Conservation (phyloP, 192 early-diverging fungal genomes). For the Spizellomyces punctatus region DNA sequence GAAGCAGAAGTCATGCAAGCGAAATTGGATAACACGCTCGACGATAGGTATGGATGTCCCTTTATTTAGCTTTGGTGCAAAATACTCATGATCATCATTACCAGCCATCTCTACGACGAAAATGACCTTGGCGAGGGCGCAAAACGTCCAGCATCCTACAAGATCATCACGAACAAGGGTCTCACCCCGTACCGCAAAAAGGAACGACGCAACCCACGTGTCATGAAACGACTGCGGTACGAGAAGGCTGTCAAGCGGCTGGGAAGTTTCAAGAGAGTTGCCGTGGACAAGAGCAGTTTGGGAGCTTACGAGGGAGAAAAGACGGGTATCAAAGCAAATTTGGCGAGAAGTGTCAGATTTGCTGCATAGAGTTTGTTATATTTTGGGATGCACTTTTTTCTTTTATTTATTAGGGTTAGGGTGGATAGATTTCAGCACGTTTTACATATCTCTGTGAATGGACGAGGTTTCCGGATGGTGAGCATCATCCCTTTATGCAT, state of each 20-base stretch:
- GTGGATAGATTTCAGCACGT: too few relatives aligned
- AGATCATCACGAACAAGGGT: constrained; percentile 96
- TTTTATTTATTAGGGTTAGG: too few relatives aligned
- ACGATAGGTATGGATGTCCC: background rate
- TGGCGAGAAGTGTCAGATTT: constrained; percentile 82
- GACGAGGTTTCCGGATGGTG: too few relatives aligned
- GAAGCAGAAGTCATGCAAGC: constrained; percentile 34
- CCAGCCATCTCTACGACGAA: constrained; percentile 31
- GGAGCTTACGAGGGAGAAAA: constrained; percentile 88
- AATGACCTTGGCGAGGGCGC: constrained; percentile 52
- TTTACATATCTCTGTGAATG: too few relatives aligned
- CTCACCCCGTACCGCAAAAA: constrained; percentile 89
- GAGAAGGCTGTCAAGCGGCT: constrained; percentile 91
- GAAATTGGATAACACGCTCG: constrained; percentile 1
- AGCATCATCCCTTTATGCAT: too few relatives aligned
- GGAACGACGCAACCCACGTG: constrained; percentile 91
- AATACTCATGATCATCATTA: background rate
- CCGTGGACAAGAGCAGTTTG: constrained; percentile 55
- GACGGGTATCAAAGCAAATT: constrained; percentile 89
- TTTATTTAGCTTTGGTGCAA: background rate
- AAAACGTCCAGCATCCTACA: constrained; percentile 82
- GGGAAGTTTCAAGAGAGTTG: constrained; percentile 71
- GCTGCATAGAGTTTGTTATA: background rate
- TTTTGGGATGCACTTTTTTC: too few relatives aligned
- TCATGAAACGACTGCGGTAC: constrained; percentile 88